Evolutionary conservation across 2,329 filamentous ascomycete genomes (phyloP).

Genomic region (Cryphonectria carpinicola): DNA sequence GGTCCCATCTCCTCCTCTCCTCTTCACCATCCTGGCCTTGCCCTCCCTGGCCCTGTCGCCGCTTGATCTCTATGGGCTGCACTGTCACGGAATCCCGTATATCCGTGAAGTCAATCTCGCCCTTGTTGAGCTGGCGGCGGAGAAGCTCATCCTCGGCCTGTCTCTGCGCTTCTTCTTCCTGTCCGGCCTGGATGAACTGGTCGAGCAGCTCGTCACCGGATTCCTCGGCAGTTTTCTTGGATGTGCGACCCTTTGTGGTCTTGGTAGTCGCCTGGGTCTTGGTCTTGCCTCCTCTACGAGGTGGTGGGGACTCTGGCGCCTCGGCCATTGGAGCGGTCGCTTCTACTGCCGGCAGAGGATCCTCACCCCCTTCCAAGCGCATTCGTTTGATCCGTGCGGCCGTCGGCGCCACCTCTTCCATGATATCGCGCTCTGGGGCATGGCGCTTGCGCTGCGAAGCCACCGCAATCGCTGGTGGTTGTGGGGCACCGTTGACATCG

Average conservation of each 20-base stretch:
- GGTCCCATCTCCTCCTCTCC: conserved; percentile 69
- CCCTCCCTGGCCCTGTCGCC: conserved; percentile 37
- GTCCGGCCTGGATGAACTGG: conserved; percentile 61
- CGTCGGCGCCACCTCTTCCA: conserved; percentile 76
- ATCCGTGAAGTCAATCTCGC: conserved; percentile 70
- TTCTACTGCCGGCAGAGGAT: conserved; percentile 44
- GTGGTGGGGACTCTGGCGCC: conserved; percentile 29
- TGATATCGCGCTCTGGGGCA: conserved; percentile 56
- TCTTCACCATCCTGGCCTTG: conserved; percentile 57
- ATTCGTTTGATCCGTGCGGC: conserved; percentile 80
- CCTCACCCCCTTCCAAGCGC: conserved; percentile 63
- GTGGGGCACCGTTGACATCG: conserved; percentile 29
- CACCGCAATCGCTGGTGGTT: conserved; percentile 16
- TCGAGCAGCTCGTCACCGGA: conserved; percentile 66
- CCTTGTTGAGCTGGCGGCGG: conserved; percentile 54
- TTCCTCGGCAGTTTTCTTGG: conserved; percentile 17
- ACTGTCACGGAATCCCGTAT: conserved; percentile 77
- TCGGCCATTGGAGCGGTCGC: conserved; percentile 32
- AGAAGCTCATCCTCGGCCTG: conserved; percentile 57
- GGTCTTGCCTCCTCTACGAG: conserved; percentile 28
- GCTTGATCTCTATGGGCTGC: conserved; percentile 72
- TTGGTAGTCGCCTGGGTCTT: conserved; percentile 52
- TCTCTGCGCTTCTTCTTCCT: conserved; percentile 69
- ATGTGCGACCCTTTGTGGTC: conserved; percentile 47
- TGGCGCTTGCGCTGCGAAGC: conserved; percentile 50